Base-by-base conservation (phyloP, 2,329 filamentous ascomycete genomes). In the Ceratocystiopsis sp. region DNA sequence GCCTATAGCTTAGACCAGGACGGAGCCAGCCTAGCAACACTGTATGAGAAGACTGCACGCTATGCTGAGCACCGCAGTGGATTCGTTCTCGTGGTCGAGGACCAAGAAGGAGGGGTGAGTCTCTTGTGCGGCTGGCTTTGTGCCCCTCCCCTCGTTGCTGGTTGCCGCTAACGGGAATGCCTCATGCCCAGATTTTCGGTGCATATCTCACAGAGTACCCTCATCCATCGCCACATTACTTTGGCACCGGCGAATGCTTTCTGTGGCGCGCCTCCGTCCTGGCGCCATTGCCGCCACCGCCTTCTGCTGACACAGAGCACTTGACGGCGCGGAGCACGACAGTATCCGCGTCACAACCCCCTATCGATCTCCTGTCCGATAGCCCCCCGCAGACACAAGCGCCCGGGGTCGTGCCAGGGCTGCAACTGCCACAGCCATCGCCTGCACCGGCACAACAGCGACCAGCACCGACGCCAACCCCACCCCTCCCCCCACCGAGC, bases 241-340 rank as follows among this genome's bases (percentile, higher is more conserved):
- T 84, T 59, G 91, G 91, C 54, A 95, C 85, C 13, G 91, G 91
- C 54, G 91, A 98, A 61, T 96, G 89, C 61, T 98, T 93, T 60
- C 73, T 93, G 49, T 93, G 84, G 84, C 75, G 82, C 40, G 80
- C 83, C 1, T 76, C 77, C 38, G 62, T 80, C 4, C 65, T 87
- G 33, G 67, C 76, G 2, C 61, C 74, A 0, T 66, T 85, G 0
- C 82, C 82, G 1, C 81, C 78, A 0, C 82, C 80, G 0, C 83
- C 83, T 0, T 73, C 70, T 5, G 61, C 64, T 50, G 66, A 73
- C 53, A 71, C 67, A 1, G 65, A 63, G 3, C 55, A 68, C 51
- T 54, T 70, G 34, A 56, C 49, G 3, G 45, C 57, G 13, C 66
- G 68, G 42, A 65, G 57, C 45, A 63, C 61, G 14, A 66, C 62